phyloP scores from a whole-genome alignment of 305 asterid species.

The Fraxinus angustifolia region DNA sequence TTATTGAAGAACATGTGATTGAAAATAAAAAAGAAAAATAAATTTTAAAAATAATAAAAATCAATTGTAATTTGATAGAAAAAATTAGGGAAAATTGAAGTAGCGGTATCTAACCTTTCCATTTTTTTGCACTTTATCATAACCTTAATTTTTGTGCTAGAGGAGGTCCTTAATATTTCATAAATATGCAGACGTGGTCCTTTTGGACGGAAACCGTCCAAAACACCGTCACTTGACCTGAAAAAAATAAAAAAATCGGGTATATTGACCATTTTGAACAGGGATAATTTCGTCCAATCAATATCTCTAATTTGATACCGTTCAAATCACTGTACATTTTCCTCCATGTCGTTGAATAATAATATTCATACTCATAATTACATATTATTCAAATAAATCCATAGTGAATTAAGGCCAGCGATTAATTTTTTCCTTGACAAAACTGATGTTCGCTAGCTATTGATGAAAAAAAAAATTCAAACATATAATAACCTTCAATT shows the following conservation, averaged over 20 bases:
- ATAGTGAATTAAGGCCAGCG: not conserved
- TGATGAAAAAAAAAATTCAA: not conserved
- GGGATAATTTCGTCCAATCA: not conserved
- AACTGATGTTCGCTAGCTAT: not conserved
- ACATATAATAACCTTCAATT: not conserved
- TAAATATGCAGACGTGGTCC: not conserved
- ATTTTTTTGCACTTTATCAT: not conserved
- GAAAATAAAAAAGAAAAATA: too few relatives aligned
- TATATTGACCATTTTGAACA: not conserved
- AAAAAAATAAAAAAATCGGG: not conserved
- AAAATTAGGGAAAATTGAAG: not conserved
- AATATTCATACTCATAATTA: not conserved
- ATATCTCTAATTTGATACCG: not conserved
- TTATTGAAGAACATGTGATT: not conserved
- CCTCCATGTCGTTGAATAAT: not conserved
- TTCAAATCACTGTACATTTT: not conserved
- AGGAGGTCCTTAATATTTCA: not conserved
- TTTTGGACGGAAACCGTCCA: not conserved
- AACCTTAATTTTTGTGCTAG: not conserved
- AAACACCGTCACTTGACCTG: not conserved
- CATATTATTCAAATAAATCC: not conserved
- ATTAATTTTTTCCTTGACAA: not conserved
- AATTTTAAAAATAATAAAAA: too few relatives aligned
- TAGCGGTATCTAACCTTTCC: not conserved
- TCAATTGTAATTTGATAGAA: not conserved